Conservation (phyloP, 306 rosid species). For the Quercus bicolor region DNA sequence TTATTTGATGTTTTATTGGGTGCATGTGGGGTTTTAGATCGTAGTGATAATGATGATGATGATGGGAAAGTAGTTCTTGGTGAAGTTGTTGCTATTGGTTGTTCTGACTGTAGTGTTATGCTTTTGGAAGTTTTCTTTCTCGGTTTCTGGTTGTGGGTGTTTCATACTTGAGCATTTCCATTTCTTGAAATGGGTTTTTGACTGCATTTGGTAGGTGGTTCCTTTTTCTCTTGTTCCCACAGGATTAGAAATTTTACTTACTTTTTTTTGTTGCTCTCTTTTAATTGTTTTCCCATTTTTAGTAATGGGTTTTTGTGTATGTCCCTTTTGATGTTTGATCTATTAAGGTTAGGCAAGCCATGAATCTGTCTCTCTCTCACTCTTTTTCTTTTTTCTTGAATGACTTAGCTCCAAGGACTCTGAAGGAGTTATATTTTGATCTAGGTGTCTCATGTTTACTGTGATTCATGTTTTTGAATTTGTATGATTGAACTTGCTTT, state of each 20-base stretch:
- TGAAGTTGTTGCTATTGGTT: constrained; percentile 7
- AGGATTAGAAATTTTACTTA: not conserved
- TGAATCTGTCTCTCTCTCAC: not conserved
- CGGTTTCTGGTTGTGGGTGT: constrained; percentile 3
- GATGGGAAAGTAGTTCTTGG: constrained; percentile 20
- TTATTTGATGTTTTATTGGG: constrained; percentile 26
- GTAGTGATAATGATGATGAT: constrained; percentile 20
- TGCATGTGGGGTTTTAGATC: constrained; percentile 61
- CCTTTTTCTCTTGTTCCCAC: not conserved
- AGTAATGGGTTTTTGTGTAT: not conserved
- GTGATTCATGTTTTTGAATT: not conserved
- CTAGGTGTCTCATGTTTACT: not conserved
- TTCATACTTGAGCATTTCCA: not conserved
- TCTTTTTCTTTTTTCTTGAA: not conserved
- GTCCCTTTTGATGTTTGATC: not conserved
- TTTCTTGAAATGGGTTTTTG: constrained; percentile 9
- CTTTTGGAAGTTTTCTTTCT: constrained; percentile 24
- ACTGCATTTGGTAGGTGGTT: not conserved
- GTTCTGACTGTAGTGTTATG: constrained; percentile 4
- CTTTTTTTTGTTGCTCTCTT: not conserved
- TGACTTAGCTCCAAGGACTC: not conserved
- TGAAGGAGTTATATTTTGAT: not conserved
- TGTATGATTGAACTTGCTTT: not conserved
- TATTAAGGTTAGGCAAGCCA: not conserved
- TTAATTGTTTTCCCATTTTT: not conserved